Evolutionary conservation across 1,284 basidiomycete genomes (phyloP), one percentile per base, ranked within the genome.

Genomic region (Tilletia horrida): DNA sequence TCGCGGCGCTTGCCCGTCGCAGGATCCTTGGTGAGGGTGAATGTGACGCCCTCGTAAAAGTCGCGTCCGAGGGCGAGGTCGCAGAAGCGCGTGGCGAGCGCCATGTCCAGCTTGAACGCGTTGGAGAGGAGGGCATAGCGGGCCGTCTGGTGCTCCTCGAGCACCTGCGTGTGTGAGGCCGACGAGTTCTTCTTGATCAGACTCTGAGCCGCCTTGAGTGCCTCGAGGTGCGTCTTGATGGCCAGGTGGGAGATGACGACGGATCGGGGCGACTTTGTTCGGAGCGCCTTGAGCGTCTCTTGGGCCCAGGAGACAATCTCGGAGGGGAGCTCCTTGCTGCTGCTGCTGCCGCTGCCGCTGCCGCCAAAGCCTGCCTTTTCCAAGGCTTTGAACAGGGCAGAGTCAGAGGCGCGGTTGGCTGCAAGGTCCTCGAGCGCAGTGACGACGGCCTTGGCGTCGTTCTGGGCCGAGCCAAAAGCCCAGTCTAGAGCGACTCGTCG

Each of bases 11-110:
- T 79, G 42, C 78, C 78, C 16, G 78, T 80, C 7, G 50, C 63
- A 0, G 80, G 80, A 48, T 81, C 79, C 47, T 75, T 75, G 18
- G 69, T 70, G 13, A 81, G 69, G 3, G 74, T 73, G 66, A 76
- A 74, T 9, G 71, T 73, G 0, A 81, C 80, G 25, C 80, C 80
- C 21, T 66, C 73, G 71, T 78, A 73, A 48, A 81, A 81, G 85
- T 85, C 69, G 13, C 78, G 67, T 11, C 79, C 79, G 29, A 78
- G 59, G n/a, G 70, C 66, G 23, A 81, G 66, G 63, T 81, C 80
- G 67, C 77, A 81, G 57, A 81, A 79, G n/a, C 73, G 76, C 0
- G 80, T 79, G 3, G 79, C 73, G 27, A 80, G 68, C 27, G 76
- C 74, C 75, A 81, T 81, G 69, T 81, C 77, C 65, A 72, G 69